Evolutionary conservation across 1,139 yeast genomes (phyloP), one percentile per base, ranked within the genome.

Genomic region (Suhomyces kunorum): DNA sequence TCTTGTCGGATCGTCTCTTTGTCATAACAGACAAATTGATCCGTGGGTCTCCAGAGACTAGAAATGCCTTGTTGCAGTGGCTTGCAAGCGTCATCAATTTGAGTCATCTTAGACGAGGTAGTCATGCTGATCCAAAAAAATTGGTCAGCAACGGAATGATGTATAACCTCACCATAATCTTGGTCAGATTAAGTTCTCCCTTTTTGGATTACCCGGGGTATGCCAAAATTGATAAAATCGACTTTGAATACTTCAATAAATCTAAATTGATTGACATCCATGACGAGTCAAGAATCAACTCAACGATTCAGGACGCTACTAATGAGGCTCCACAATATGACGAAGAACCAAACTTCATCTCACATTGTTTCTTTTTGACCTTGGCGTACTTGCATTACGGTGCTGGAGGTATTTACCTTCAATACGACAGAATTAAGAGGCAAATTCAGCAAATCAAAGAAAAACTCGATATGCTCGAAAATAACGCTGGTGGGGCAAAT

Each of bases 351-450:
- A 92, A 92, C 54, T 92, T 92, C 58, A 85, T 94, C 13, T 82
- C 96, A 5, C 92, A 90, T 51, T 84, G 95, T 53, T 94, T 89
- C 62, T 92, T 76, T 56, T 63, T 92, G 43, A 80, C 94, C 8
- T 68, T 85, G 37, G 81, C 95, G 0, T 89, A 84, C 58, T 66
- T 88, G 41, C 90, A 92, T 51, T 94, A 86, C 61, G 99, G 98
- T 32, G 67, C 88, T 30, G 95, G 95, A 24, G 98, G 97, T 36
- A 66, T 86, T 0, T 66, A 74, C 39, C 71, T 81, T 34, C 75
- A 76, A 34, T 80, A 78, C 48, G 80, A 79, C 38, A 75, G 82
- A 43, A 57, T 81, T 28, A 73, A 77, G 43, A 69, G 71, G 29
- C 70, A 71, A 40, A 65, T 80, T 28, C 76, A 80, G 38, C 82